Percentiles rank a stretch among this genome's conserved stretches.
These are phyloP conservation scores for Pyrenophora seminiperda DNA, from an alignment of 2,329 filamentous ascomycete genomes.

Conservation along the genomic window DNA sequence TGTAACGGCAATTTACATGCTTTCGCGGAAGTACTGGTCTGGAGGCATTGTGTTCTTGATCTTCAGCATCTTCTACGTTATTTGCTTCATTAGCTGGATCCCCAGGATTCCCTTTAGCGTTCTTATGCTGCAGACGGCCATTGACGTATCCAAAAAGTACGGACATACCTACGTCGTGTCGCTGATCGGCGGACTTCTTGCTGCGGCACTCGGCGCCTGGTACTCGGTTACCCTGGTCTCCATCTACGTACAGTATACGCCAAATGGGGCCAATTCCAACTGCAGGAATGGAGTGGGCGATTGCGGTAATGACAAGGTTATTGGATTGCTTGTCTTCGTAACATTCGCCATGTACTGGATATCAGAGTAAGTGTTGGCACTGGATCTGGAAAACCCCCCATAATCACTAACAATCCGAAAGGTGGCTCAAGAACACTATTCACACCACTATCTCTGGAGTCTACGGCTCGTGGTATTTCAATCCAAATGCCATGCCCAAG, in stretches of 20 bases:
- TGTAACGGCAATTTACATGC: conserved; percentile 86
- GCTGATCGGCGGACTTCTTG: conserved; percentile 77
- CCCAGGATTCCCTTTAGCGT: conserved; percentile 88
- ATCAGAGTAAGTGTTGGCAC: conserved; percentile 61
- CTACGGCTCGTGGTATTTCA: conserved; percentile 94
- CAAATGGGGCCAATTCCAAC: conserved; percentile 60
- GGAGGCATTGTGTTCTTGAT: conserved; percentile 87
- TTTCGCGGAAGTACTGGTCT: conserved; percentile 75
- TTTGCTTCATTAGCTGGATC: conserved; percentile 82
- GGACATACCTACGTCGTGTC: conserved; percentile 89
- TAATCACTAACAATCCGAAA: conserved; percentile 56
- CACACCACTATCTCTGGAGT: conserved; percentile 86
- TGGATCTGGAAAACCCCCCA: too few relatives aligned
- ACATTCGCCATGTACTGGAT: conserved; percentile 96
- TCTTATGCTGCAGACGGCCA: conserved; percentile 83
- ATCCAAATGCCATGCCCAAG: conserved; percentile 68
- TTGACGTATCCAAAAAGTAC: conserved; percentile 81
- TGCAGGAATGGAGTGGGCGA: conserved; percentile 61
- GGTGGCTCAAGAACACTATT: conserved; percentile 88
- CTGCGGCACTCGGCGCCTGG: conserved; percentile 79
- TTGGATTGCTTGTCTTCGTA: conserved; percentile 81
- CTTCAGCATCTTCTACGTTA: conserved; percentile 74
- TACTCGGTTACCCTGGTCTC: conserved; percentile 84
- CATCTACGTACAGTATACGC: conserved; percentile 83
- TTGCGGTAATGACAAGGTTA: conserved; percentile 78